These are phyloP conservation scores for Hemerocallis citrina DNA, from an alignment of 106 monocot genomes.

Conservation along the genomic window DNA sequence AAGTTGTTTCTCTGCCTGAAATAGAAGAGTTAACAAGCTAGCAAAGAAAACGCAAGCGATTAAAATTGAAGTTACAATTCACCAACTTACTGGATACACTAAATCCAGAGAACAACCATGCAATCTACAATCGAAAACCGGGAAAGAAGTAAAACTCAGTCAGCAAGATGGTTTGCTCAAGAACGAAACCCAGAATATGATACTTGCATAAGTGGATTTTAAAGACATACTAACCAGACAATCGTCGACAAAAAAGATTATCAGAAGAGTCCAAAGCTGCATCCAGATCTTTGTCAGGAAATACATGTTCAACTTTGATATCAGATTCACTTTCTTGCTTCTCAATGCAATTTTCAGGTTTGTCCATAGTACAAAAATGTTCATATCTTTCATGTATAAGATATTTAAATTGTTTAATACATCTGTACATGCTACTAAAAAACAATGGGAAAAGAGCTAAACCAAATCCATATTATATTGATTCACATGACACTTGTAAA, in stretches of 20 bases:
- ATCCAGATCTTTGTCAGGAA: slow-evolving; percentile 86
- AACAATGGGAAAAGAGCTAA: slow-evolving; percentile 31
- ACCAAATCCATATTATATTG: slow-evolving; percentile 11
- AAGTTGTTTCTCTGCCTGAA: slow-evolving; percentile 84
- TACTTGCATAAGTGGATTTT: neutral
- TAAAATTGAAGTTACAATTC: neutral
- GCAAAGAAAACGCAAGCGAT: slow-evolving; percentile 1
- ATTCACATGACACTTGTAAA: slow-evolving; percentile 11
- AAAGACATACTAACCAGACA: slow-evolving; percentile 57
- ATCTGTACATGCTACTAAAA: slow-evolving; percentile 28
- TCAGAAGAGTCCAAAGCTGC: slow-evolving; percentile 97
- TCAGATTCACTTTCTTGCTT: slow-evolving; percentile 26
- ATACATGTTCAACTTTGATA: slow-evolving; percentile 32
- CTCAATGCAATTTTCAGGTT: slow-evolving; percentile 24
- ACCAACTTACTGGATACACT: slow-evolving; percentile 87
- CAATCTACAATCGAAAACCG: slow-evolving; percentile 98
- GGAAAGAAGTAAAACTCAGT: slow-evolving; percentile 5
- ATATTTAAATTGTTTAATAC: slow-evolving; percentile 38
- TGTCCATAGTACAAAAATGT: slow-evolving; percentile 24
- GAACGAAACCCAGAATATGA: neutral
- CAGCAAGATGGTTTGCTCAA: too few relatives aligned
- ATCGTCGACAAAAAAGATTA: slow-evolving; percentile 87
- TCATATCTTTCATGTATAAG: slow-evolving; percentile 88
- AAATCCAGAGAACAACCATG: slow-evolving; percentile 99
- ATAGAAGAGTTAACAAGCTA: slow-evolving; percentile 10